Evolutionary conservation across 192 early-diverging fungal genomes (phyloP).

Genomic region (Rhizophagus clarus): DNA sequence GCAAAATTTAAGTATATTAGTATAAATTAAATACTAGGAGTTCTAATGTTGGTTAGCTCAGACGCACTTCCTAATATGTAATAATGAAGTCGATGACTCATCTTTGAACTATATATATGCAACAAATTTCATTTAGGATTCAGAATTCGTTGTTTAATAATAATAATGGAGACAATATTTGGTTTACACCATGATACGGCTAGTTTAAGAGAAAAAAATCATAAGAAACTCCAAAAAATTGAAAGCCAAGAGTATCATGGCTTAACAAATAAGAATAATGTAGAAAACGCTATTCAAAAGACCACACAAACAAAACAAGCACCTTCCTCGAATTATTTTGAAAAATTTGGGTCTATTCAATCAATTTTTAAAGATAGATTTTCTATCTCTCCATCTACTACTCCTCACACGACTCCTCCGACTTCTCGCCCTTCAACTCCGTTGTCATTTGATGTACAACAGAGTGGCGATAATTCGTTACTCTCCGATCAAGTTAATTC

Average conservation of each 20-base stretch:
- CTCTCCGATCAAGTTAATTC: background rate
- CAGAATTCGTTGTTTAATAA: background rate
- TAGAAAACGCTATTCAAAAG: background rate
- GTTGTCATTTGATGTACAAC: background rate
- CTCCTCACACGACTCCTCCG: background rate
- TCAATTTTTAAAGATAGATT: background rate
- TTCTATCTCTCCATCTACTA: background rate
- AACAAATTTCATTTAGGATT: background rate
- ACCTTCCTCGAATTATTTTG: background rate
- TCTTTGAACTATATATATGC: background rate
- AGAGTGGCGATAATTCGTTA: background rate
- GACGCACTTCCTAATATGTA: no score
- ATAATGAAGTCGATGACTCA: no score
- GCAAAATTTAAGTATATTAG: background rate
- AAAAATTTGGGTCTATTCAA: background rate
- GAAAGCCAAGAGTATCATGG: background rate
- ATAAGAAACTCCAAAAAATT: background rate
- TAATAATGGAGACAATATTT: slow-evolving; percentile 5
- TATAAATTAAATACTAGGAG: no score
- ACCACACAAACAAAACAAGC: background rate
- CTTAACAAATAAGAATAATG: background rate
- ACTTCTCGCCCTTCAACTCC: background rate
- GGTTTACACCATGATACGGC: slow-evolving; percentile 4
- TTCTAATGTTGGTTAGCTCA: no score
- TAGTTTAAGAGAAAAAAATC: slow-evolving; percentile 16